Evolutionary conservation across 208 protist genomes (phyloP), one percentile per base, ranked within the genome.

Genomic region (Wallacemonas sp.): DNA sequence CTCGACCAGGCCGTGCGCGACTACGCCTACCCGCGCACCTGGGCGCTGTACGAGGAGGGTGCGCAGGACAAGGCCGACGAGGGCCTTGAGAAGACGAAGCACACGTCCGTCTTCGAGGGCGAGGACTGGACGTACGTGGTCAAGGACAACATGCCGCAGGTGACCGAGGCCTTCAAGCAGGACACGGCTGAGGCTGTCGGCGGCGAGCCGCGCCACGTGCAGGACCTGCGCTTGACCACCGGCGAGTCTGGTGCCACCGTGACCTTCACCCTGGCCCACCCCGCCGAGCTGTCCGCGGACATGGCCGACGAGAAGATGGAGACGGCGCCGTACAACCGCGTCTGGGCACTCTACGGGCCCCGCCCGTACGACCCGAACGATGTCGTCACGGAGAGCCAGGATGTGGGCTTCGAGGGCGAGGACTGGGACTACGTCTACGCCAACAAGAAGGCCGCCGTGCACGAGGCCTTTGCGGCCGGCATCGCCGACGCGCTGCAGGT

Each of bases 41-140:
- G 70, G 74, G 64, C 65, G 11, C 63, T 89, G 28, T 79, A 86
- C 66, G 70, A 63, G 44, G 44, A 59, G 32, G 31, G 55, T 22
- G 31, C 38, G 20, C 55, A 61, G 55, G 55, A 41, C 33, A 41
- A 61, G 55, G 55, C 31, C 20, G 64, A 73, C 29, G 54, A 65
- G 8, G 57, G 54, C 33, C 50, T 44, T 3, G 57, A 41, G 4
- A 31, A 46, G 36, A 81, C 84, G 2, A 42, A 28, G 25, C 72
- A 79, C 73, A 33, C 74, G 26, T 42, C 67, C 46, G 67, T 33
- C 41, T 89, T 89, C 50, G 76, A 83, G 20, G 82, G 82, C 48
- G 82, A 80, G 23, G 73, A 68, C 70, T 89, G 82, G 82, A 61
- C 61, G 29, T 62, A 81, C 26, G 79, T 85, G 41, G 22, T 85